Base-by-base conservation (phyloP, 2,329 filamentous ascomycete genomes). In the Aspergillus tanneri region DNA sequence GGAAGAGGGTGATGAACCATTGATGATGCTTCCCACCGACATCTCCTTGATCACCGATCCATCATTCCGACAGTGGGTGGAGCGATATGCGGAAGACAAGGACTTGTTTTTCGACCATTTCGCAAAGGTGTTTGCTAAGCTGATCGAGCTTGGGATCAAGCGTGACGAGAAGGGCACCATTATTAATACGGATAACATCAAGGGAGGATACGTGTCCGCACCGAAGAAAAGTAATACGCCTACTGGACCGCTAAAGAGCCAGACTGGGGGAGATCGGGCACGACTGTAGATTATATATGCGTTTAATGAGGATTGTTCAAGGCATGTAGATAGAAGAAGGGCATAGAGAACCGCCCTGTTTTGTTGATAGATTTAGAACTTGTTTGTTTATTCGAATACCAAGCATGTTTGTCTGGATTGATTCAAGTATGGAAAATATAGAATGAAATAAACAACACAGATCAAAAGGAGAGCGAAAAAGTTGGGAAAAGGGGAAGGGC, bases 1-100 rank as follows among this genome's bases (percentile, higher is more conserved):
- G 16, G 68, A 69, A 45, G 71, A 72, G 56, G 63, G 62, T 30
- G 76, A 77, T 36, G 77, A 78, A 49, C 78, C 79, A 47, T 68
- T 85, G 34, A 85, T 85, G 83, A 85, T 85, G 83, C 61, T 85
- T 61, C 82, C 82, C 0, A 84, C 82, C 2, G 82, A 85, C 61
- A 77, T 85, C 59, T 77, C 81, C 4, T 70, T 85, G 30, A 66
- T 78, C 3, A 70, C 73, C 1, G 82, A 86, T 54, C 63, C 71
- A 2, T 61, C 55, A 5, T 85, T 86, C 61, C 62, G 70, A 14
- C 68, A 68, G 5, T 85, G 78, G 76, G 82, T 85, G 10, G 71
- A 81, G 63, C 60, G 71, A 51, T 85, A 85, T 59, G 81, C 81
- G 3, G 68, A 75, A 41, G 80, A 85, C 58, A 83, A 83, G 65